Evolutionary conservation across 2,329 filamentous ascomycete species (phyloP).

Genomic region (Fusarium sp.): DNA sequence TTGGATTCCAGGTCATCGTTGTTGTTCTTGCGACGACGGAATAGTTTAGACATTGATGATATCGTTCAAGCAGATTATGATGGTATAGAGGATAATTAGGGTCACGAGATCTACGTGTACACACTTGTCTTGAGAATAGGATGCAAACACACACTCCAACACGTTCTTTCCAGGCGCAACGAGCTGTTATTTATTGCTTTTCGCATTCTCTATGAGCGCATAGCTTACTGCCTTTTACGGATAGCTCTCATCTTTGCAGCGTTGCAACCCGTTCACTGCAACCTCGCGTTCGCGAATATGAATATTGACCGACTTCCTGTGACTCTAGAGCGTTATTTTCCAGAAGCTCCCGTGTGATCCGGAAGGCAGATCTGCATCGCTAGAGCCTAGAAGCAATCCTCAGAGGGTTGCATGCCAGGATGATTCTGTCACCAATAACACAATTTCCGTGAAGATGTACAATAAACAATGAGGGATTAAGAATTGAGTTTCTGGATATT

Average conservation of each 20-base stretch:
- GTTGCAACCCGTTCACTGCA: neutral
- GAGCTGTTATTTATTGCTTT: neutral
- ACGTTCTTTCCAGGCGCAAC: neutral
- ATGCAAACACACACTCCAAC: neutral
- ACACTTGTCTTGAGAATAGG: neutral
- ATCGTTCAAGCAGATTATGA: neutral
- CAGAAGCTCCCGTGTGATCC: neutral
- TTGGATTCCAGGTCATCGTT: slow-evolving; percentile 19
- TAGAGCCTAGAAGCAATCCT: neutral
- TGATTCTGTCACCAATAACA: neutral
- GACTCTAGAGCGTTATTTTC: neutral
- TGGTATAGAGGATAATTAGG: neutral
- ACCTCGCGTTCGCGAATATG: neutral
- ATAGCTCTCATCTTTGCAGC: neutral
- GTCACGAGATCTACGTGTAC: neutral
- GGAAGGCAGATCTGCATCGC: neutral
- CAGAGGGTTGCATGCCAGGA: neutral
- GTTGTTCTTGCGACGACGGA: slow-evolving; percentile 24
- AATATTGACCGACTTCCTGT: neutral
- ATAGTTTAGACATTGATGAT: slow-evolving; percentile 11
- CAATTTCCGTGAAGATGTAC: neutral
- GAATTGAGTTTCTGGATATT: neutral
- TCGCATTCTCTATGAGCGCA: neutral
- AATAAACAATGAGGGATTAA: neutral
- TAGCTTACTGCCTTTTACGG: neutral